These are phyloP conservation scores for Pisolithus thermaeus DNA, from an alignment of 1,284 basidiomycete species.

Conservation along the genomic window DNA sequence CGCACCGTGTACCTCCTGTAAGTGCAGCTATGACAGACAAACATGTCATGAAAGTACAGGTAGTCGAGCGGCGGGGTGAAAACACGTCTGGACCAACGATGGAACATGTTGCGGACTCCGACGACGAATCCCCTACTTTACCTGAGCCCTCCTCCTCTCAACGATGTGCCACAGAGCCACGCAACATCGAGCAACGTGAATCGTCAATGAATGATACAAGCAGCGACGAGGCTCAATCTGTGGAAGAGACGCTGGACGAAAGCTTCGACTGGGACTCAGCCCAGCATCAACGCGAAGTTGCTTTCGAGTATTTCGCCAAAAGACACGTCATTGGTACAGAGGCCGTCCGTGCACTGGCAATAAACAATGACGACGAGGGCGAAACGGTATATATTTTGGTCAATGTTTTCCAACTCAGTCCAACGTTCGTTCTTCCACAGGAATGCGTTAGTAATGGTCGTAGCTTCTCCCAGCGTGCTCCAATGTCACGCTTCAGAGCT, in stretches of 20 bases:
- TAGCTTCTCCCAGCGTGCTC: conserved; percentile 26
- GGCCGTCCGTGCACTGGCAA: conserved; percentile 44
- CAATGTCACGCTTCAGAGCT: conserved; percentile 59
- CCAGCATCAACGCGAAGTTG: conserved; percentile 65
- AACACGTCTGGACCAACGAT: conserved; percentile 18
- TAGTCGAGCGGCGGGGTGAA: conserved; percentile 54
- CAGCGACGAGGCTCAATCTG: conserved; percentile 20
- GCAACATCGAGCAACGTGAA: conserved; percentile 5
- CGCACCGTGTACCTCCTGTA: conserved; percentile 34
- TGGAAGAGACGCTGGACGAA: conserved; percentile 35
- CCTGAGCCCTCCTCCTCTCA: conserved; percentile 24
- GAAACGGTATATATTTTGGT: conserved; percentile 35
- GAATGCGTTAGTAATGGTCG: conserved; percentile 19
- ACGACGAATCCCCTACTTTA: conserved; percentile 41
- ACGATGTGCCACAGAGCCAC: conserved; percentile 13
- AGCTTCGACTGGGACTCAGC: conserved; percentile 54
- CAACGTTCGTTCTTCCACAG: conserved; percentile 12
- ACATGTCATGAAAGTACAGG: conserved; percentile 58
- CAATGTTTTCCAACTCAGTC: not conserved
- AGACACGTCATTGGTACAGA: conserved; percentile 50
- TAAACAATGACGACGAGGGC: conserved; percentile 39
- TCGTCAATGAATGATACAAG: conserved; percentile 8
- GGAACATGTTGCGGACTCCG: conserved; percentile 34
- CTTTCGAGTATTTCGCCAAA: conserved; percentile 63
- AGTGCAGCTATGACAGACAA: conserved; percentile 33